phyloP scores from a whole-genome alignment of 768 basidiomycete genomes.

The Tricholoma hemisulphureum region DNA sequence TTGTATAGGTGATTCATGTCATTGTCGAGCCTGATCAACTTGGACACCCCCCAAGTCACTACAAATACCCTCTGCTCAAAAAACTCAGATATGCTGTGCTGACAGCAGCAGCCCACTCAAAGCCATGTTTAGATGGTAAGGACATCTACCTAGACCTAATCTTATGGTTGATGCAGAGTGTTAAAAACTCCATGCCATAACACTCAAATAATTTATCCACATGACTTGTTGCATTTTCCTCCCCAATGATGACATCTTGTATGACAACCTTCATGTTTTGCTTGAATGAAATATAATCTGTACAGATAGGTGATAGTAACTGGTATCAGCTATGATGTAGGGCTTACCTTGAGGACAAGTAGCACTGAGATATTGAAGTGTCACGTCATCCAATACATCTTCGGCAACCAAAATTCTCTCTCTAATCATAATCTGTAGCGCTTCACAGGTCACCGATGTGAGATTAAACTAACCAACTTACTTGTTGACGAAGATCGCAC shows the following conservation, averaged over 20 bases:
- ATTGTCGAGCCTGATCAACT: too few species aligned
- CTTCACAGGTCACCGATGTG: not conserved
- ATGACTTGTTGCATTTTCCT: slow-evolving; percentile 38
- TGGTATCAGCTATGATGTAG: not conserved
- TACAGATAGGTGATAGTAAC: not conserved
- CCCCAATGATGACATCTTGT: slow-evolving; percentile 36
- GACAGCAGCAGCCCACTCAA: too few species aligned
- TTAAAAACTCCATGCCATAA: slow-evolving; percentile 39
- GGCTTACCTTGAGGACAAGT: slow-evolving; percentile 41
- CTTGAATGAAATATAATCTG: slow-evolving; percentile 39
- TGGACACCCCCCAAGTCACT: too few species aligned
- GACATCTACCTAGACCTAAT: slow-evolving; percentile 10
- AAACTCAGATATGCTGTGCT: too few species aligned
- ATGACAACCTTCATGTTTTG: slow-evolving; percentile 37
- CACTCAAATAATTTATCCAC: slow-evolving; percentile 29
- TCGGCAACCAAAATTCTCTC: slow-evolving; percentile 24
- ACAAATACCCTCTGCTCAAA: too few species aligned
- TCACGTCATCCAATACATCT: slow-evolving; percentile 35
- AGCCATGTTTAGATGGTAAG: not conserved
- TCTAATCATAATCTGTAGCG: slow-evolving; percentile 27
- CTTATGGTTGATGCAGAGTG: slow-evolving; percentile 35
- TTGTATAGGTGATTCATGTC: too few species aligned
- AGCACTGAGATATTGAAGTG: slow-evolving; percentile 36
- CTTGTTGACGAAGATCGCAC: slow-evolving; percentile 20
- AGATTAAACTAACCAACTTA: slow-evolving; percentile 19